phyloP scores from a whole-genome alignment of 441 rosid genomes.

The Gossypium gossypioides region DNA sequence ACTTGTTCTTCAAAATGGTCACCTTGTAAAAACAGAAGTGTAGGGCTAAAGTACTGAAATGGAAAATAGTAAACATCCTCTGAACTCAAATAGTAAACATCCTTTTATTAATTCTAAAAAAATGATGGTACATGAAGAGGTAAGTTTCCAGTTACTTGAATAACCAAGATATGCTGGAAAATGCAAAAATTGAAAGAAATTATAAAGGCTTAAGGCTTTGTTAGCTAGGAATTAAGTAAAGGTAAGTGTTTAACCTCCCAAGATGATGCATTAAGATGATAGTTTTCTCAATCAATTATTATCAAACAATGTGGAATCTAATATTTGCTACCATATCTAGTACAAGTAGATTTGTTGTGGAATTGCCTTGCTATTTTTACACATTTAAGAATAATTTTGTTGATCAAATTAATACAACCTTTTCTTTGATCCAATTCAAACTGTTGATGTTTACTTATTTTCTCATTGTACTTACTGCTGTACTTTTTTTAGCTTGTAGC shows the following conservation, averaged over 20 bases:
- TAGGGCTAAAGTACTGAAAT: not conserved
- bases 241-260: not conserved
- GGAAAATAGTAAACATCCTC: not conserved
- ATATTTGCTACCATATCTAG: not conserved
- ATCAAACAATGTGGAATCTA: not conserved
- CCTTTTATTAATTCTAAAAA: not conserved
- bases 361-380: not conserved
- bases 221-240: not conserved
- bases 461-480: slow-evolving; percentile 18
- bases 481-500: slow-evolving; percentile 52
- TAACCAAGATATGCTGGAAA: not conserved
- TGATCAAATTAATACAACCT: not conserved
- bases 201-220: not conserved
- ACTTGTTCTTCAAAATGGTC: not conserved
- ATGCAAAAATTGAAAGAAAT: not conserved
- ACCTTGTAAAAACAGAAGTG: not conserved
- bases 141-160: not conserved
- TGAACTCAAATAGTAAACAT: not conserved
- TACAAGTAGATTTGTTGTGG: not conserved
- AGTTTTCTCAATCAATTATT: not conserved
- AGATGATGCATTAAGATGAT: not conserved
- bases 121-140: not conserved
- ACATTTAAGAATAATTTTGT: not conserved
- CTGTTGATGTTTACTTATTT: not conserved
- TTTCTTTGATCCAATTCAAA: slow-evolving; percentile 3